Base-by-base conservation (phyloP, 164 flowering plant genomes). In the Vitis rotundifolia region DNA sequence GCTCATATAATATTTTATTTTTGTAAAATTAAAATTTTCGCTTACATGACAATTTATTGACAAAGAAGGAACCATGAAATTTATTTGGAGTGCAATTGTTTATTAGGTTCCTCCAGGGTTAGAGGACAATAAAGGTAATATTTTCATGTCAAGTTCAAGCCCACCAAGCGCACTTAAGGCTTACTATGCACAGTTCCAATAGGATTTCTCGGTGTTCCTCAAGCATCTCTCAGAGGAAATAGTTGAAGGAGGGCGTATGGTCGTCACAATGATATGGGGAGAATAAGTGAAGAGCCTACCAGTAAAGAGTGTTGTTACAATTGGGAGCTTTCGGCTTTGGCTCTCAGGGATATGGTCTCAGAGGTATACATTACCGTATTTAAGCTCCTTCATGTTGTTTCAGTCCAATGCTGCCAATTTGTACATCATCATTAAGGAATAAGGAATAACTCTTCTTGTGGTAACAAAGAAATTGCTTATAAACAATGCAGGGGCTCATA, bases 101-200 rank as follows among this genome's bases (percentile, higher is more conserved):
- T 5, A 13, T 56, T 3, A 68, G 64, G 64, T 68, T 49, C 71
- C 71, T 11, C 54, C 48, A 48, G 71, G 64, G 8, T 2, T 59
- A 2, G 37, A 22, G 49, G 49, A 47, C 9, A 59, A 59, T 49
- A 48, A 59, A 14, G 64, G 71, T 47, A 49, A 31, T 8, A 49
- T 68, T 19, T 14, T 47, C 64, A 49, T 68, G 44, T 3, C 44
- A 37, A 37, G 44, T 37, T 37, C 44, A 37, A 6, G 44, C 44
- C 44, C 44, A 22, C 44, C 44, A 37, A 37, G 44, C 44, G 44
- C 7, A 6, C 44, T 6, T 6, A 37, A 37, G 7, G 44, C 44
- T 6, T 37, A 37, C 8, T 18, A 22, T 22, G 26, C 50, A 12
- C 55, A 60, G 29, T 59, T 59, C 22, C 14, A 58, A 10, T 26